Percentiles rank a stretch among this genome's conserved stretches.
phyloP scores from a whole-genome alignment of 495 filamentous ascomycete genomes.

The Podospora comata region DNA sequence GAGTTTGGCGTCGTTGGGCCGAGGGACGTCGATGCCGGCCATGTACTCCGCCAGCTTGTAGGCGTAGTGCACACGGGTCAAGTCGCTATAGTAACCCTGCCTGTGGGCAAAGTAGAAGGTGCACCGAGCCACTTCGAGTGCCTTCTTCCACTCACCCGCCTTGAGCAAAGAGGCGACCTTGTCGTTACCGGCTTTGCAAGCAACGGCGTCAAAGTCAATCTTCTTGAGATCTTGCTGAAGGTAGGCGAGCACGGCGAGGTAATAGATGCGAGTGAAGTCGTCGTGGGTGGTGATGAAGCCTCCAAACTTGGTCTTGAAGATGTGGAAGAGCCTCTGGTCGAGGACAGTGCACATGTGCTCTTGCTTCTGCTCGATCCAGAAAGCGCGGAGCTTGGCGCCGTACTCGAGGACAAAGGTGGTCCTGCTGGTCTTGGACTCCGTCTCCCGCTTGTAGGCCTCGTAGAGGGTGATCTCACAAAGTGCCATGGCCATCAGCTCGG shows the following conservation, averaged over 20 bases:
- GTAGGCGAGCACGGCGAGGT: constrained; percentile 49
- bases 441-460: constrained; percentile 50
- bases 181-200: constrained; percentile 26
- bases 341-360: constrained; percentile 45
- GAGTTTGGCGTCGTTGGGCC: constrained; percentile 42
- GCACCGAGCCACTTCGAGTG: constrained; percentile 51
- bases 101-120: constrained; percentile 55
- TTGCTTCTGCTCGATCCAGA: constrained; percentile 48
- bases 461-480: constrained; percentile 57
- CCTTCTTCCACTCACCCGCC: constrained; percentile 46
- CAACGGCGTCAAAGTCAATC: constrained; percentile 25
- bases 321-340: constrained; percentile 52
- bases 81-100: constrained; percentile 50
- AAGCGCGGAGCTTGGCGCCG: constrained; percentile 50
- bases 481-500: constrained; percentile 56
- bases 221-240: constrained; percentile 38
- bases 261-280: constrained; percentile 47
- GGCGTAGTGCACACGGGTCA: constrained; percentile 48
- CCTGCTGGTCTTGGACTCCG: constrained; percentile 35
- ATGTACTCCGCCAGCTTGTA: constrained; percentile 57
- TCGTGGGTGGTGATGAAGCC: constrained; percentile 34
- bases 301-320: constrained; percentile 55
- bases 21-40: constrained; percentile 45
- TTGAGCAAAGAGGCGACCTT: constrained; percentile 38
- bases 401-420: constrained; percentile 50